Evolutionary conservation across 2,329 filamentous ascomycete species (phyloP).

Genomic region (Talaromyces marneffei): DNA sequence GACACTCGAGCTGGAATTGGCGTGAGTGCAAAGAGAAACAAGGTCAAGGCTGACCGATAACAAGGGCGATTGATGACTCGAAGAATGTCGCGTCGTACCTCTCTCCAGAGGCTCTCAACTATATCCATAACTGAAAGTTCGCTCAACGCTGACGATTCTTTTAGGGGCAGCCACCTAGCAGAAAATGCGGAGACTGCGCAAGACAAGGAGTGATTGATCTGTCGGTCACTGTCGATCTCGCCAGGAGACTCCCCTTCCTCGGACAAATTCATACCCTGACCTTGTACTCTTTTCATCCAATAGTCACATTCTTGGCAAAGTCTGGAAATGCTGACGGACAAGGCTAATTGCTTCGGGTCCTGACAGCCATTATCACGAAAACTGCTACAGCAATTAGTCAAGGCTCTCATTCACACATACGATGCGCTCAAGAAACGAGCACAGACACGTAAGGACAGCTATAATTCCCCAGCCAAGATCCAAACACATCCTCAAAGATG

Average conservation of each 20-base stretch:
- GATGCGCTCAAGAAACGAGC: not conserved
- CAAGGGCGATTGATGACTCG: constrained; percentile 39
- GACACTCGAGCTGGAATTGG: constrained; percentile 38
- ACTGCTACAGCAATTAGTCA: not conserved
- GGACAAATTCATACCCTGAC: constrained; percentile 10
- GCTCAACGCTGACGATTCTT: constrained; percentile 4
- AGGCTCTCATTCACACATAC: not conserved
- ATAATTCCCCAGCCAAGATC: constrained; percentile 40
- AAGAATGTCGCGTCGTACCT: constrained; percentile 35
- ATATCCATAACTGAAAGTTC: constrained; percentile 17
- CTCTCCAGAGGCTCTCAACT: constrained; percentile 30
- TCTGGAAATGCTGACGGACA: constrained; percentile 19
- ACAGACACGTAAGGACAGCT: constrained; percentile 40
- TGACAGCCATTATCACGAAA: constrained; percentile 7
- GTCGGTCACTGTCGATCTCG: constrained; percentile 15
- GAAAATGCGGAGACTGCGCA: constrained; percentile 25
- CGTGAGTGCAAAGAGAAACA: constrained; percentile 39
- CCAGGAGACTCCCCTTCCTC: constrained; percentile 2
- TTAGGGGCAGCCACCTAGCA: constrained; percentile 25
- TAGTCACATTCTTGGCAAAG: constrained; percentile 26
- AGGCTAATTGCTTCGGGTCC: constrained; percentile 4
- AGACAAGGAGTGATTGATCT: constrained; percentile 24
- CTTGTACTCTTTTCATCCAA: constrained; percentile 30
- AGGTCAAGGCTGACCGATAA: constrained; percentile 38
- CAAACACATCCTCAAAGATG: constrained; percentile 39